phyloP scores from a whole-genome alignment of 805 yeast species.

The Candida ficus region DNA sequence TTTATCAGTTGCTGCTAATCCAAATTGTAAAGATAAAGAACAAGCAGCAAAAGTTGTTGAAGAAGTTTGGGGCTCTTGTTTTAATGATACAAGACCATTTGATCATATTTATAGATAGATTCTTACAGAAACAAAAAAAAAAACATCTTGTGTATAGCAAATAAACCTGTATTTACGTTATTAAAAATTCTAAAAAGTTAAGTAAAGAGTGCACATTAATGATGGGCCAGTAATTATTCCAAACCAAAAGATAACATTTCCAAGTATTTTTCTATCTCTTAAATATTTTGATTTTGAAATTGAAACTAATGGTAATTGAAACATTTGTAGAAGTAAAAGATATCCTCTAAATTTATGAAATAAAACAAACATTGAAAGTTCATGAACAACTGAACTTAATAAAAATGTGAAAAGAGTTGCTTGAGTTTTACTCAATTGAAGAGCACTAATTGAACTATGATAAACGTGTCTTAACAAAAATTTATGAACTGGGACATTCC shows the following conservation, averaged over 20 bases:
- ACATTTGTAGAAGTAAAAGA: constrained; percentile 74
- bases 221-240: constrained; percentile 91
- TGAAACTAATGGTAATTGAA: constrained; percentile 75
- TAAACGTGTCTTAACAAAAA: constrained; percentile 90
- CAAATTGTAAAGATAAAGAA: constrained; percentile 64
- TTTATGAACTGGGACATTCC: constrained; percentile 93
- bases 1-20: constrained; percentile 80
- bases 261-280: constrained; percentile 52
- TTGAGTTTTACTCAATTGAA: constrained; percentile 53
- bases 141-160: too few relatives aligned
- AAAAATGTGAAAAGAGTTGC: constrained; percentile 80
- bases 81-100: constrained; percentile 92
- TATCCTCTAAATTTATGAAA: constrained; percentile 80
- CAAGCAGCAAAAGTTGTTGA: constrained; percentile 78
- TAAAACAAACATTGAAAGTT: constrained; percentile 84
- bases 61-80: constrained; percentile 89
- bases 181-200: constrained; percentile 58
- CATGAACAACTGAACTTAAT: constrained; percentile 81
- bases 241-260: constrained; percentile 84
- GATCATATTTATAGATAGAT: constrained; percentile 68
- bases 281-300: constrained; percentile 56
- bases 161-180: too few relatives aligned
- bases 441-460: constrained; percentile 78
- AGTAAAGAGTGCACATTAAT: constrained; percentile 75
- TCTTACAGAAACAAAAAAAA: too few relatives aligned